Conservation (phyloP, 371 early-diverging fungal genomes). For the Entomophthora muscae region DNA sequence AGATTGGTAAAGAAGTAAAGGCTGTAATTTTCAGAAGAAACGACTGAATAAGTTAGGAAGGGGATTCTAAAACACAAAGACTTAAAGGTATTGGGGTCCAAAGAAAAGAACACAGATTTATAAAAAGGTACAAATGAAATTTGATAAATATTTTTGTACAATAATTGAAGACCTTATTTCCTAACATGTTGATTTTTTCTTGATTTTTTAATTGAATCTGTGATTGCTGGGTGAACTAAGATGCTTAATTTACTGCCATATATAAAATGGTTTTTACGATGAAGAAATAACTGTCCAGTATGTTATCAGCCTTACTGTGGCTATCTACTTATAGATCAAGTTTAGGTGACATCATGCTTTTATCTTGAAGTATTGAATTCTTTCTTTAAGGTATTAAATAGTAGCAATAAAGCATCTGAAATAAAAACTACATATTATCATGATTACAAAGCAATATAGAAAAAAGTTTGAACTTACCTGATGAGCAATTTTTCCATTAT, state of each 20-base stretch:
- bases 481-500: slow-evolving; percentile 63
- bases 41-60: neutral
- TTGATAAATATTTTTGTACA: no score
- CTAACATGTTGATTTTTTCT: no score
- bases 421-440: neutral
- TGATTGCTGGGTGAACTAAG: no score
- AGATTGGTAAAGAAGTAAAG: neutral
- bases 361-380: neutral
- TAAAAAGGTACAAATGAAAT: neutral
- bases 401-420: neutral
- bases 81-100: no score
- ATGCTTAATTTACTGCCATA: no score
- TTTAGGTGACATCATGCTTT: neutral
- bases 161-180: no score
- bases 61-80: neutral
- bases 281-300: no score
- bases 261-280: no score
- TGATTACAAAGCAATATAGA: neutral
- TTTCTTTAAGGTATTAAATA: neutral
- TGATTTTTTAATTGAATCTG: no score
- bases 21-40: neutral
- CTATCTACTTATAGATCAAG: neutral
- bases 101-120: no score
- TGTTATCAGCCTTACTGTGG: no score
- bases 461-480: slow-evolving; percentile 18